These are phyloP conservation scores for Eucalyptus regnans DNA, from an alignment of 345 rosid genomes.

Conservation along the genomic window DNA sequence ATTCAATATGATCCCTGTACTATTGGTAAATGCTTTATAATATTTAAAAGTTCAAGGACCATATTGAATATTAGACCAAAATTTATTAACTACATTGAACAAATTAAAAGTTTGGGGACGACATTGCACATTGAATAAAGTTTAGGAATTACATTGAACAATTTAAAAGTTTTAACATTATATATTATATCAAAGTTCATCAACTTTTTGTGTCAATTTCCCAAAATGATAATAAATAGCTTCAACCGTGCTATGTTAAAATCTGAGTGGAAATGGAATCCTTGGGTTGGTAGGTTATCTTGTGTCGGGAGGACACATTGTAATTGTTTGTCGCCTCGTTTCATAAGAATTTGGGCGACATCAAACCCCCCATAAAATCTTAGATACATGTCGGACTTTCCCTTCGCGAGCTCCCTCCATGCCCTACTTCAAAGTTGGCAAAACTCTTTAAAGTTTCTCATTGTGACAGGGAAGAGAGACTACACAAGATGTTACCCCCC, in stretches of 20 bases:
- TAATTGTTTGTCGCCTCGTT: not conserved
- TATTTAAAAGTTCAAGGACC: not conserved
- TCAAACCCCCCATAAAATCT: too few species aligned
- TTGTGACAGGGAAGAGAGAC: too few species aligned
- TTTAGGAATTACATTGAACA: not conserved
- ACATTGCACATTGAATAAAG: fast-evolving
- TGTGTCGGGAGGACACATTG: not conserved
- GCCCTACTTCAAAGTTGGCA: too few species aligned
- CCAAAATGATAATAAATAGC: not conserved
- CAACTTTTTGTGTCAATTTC: too few species aligned
- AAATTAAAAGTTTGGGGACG: too few species aligned
- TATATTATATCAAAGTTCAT: too few species aligned
- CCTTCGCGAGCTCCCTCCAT: too few species aligned
- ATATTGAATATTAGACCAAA: not conserved
- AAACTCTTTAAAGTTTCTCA: too few species aligned
- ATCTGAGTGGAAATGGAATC: not conserved
- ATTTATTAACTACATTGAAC: fast-evolving
- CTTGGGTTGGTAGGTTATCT: not conserved
- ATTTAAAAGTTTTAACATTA: too few species aligned
- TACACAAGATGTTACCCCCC: too few species aligned
- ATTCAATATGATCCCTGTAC: fast-evolving
- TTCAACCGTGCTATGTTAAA: not conserved
- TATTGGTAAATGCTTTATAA: not conserved
- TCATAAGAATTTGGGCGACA: not conserved
- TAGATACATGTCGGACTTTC: too few species aligned